Evolutionary conservation across 495 filamentous ascomycete genomes (phyloP), one percentile per base, ranked within the genome.

Genomic region (Niebla homalea): DNA sequence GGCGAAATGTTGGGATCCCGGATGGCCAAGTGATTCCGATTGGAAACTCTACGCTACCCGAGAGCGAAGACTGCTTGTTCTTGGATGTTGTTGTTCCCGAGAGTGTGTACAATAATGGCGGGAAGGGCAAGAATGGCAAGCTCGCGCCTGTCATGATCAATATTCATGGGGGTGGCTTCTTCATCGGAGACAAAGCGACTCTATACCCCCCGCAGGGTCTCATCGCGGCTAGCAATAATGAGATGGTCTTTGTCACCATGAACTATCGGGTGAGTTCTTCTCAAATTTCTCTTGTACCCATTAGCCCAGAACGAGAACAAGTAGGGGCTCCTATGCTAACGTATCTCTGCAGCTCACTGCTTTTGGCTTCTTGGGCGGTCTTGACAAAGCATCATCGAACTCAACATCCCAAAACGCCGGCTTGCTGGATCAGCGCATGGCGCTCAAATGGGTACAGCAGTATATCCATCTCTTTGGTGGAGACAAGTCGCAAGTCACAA

Each of bases 281-380:
- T 10, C 19, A n/a, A n/a, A 15, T 35, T 20, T 18, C 38, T 19
- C 44, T 14, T 18, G 22, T 36, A 53, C 45, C 41, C 21, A 19
- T 25, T 23, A 51, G 4, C 32, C 29, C 36, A 50, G 21, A 25
- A 26, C 15, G 18, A 11, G 16, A 7, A 16, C 6, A n/a, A 5
- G 23, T 20, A 5, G 5, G n/a, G 10, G 5, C n/a, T 16, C n/a
- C 8, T 25, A 19, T 18, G 10, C 36, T 40, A 5, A 15, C 18
- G 38, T 15, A 3, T 3, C n/a, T 25, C 10, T 26, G 56, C 52
- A 70, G 58, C 62, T 80, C 8, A 80, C 79, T 14, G 75, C 75
- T 1, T 83, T 84, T 61, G 82, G 82, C 4, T 86, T 73, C 61
- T 66, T 82, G 1, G 64, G 66, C 18, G 36, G 36, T 48, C n/a